Evolutionary conservation across 1,284 basidiomycete species (phyloP).

Genomic region (Ceratobasidium sp.): DNA sequence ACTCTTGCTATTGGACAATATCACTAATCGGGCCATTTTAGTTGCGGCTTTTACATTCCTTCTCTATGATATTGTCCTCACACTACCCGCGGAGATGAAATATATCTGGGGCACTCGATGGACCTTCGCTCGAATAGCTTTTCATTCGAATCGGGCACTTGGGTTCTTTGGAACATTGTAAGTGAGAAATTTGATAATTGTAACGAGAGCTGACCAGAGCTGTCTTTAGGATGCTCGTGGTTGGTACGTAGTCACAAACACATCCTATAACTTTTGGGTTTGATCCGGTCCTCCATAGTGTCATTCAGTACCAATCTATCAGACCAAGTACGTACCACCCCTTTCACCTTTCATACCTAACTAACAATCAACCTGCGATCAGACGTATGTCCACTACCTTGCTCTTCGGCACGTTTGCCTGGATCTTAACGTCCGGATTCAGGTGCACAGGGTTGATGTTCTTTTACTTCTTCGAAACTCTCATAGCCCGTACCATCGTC

Average conservation of each 20-base stretch:
- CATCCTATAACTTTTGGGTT: neutral
- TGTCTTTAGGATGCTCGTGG: neutral
- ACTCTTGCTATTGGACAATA: neutral
- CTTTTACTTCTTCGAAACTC: neutral
- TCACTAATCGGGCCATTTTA: neutral
- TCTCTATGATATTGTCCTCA: slow-evolving; percentile 19
- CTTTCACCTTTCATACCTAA: neutral
- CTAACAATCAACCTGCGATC: neutral
- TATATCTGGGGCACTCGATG: slow-evolving; percentile 29
- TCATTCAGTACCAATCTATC: neutral
- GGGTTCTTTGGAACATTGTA: neutral
- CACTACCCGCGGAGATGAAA: slow-evolving; percentile 1
- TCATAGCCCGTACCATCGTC: neutral
- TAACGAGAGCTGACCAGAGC: neutral
- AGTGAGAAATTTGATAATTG: neutral
- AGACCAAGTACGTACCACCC: neutral
- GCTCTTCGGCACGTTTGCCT: neutral
- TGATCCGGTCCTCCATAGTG: neutral
- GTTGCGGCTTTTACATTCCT: slow-evolving; percentile 21
- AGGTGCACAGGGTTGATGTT: neutral
- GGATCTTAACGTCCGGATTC: neutral
- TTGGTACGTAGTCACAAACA: neutral
- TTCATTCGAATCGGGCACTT: slow-evolving; percentile 14
- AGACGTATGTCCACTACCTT: neutral
- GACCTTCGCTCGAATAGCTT: slow-evolving; percentile 25